Evolutionary conservation across 2,329 filamentous ascomycete genomes (phyloP), one percentile per base, ranked within the genome.

Genomic region (Colletotrichum siamense): DNA sequence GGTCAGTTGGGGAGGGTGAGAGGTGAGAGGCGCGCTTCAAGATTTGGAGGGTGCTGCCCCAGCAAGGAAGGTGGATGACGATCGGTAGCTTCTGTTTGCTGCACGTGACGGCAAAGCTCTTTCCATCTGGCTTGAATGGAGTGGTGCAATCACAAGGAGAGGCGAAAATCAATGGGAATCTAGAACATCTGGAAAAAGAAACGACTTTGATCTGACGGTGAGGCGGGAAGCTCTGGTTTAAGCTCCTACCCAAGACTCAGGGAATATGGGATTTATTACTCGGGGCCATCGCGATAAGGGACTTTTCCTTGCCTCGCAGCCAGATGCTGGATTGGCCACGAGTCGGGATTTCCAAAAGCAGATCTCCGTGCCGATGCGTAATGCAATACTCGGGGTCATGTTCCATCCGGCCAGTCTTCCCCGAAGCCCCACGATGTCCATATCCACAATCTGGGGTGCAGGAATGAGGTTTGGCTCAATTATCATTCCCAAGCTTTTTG

Each of bases 31-130:
- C 0, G 26, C 36, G 39, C 24, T 36, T 52, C 73, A 55, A 36
- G 69, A 55, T 62, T 59, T 39, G 44, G 28, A 68, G 65, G 57
- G 26, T 63, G 63, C 59, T 36, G 30, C 18, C 70, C 70, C 59
- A 74, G 71, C 74, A 69, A 61, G 74, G 74, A 73, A 72, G 73
- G 73, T 72, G 69, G 55, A 67, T 63, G 62, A 65, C 44, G 70
- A 76, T 76, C 70, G 70, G 18, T 36, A 66, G 52, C 49, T 32
- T 52, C 30, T 68, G 44, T 44, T 36, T 57, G 69, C 22, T 74
- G 74, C 74, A 76, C 74, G 74, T 74, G 74, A 76, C 71, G 49
- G 16, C 16, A 6, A 12, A 39, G 59, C 62, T 44, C n/a, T 63
- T 16, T 30, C 13, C 13, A 22, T 63, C 28, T 55, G 16, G 34